Evolutionary conservation across 2,329 filamentous ascomycete species (phyloP), one percentile per base, ranked within the genome.

Genomic region (Sphaerostilbella broomeana): DNA sequence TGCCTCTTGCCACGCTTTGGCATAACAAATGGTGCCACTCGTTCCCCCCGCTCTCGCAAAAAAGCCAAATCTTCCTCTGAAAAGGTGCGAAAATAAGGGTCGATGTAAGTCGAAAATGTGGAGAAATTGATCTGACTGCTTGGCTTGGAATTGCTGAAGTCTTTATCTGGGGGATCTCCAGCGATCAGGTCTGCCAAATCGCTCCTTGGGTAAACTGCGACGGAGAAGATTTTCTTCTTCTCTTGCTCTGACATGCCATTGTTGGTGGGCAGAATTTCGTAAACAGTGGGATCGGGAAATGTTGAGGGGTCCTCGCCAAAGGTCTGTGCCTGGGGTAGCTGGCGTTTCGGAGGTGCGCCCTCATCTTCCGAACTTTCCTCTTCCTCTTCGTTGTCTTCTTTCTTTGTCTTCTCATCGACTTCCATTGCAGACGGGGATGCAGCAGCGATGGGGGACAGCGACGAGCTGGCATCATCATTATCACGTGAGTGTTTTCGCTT

Each of bases 51-150:
- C 63, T 98, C 92, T 53, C 89, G 81, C 25, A 98, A 64, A 57
- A 95, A 98, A 1, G 86, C 87, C 31, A 95, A 75, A 56, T 98
- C 92, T 58, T 98, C 92, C 57, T 98, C 92, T 1, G 83, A 86
- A 51, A 94, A 84, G 0, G 84, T 80, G 5, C 90, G 79, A 49
- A 95, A 92, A 64, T 86, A 97, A 0, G 89, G 86, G 47, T 98
- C 92, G 39, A 94, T 76, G 57, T 92, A 95, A 5, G 84, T 81
- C n/a, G 84, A 82, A 61, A 98, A 98, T 2, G 90, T 95, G 41
- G 79, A 84, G 49, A 92, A 92, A 58, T 85, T 89, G 59, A 97
- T 92, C 67, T 98, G 92, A 53, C 90, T 94, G 15, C 82, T 81
- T 5, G 90, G 88, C 59, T 97, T 98, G 22, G 87, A 84, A 57